Percentiles rank a stretch among this genome's conserved stretches.
Evolutionary conservation across 257 asterid species (phyloP).

Genomic region (Solanum raphanifolium): DNA sequence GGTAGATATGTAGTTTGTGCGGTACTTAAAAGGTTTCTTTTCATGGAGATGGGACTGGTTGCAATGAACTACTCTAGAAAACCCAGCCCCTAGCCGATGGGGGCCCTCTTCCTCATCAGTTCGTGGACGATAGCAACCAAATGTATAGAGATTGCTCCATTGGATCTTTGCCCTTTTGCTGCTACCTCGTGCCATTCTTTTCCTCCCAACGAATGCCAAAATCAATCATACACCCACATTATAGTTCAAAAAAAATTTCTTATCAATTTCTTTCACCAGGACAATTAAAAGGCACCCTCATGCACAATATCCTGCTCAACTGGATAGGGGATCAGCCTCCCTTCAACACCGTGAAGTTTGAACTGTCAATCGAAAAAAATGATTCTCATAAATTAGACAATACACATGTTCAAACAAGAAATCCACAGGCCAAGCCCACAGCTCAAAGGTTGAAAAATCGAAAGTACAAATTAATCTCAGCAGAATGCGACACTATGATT

Average conservation of each 20-base stretch:
- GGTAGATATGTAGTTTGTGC: slow-evolving; percentile 74
- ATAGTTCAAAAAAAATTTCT: neutral
- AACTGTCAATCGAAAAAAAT: slow-evolving; percentile 14
- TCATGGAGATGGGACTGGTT: slow-evolving; percentile 71
- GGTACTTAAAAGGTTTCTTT: slow-evolving; percentile 56
- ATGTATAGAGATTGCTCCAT: slow-evolving; percentile 75
- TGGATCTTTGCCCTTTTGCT: slow-evolving; percentile 66
- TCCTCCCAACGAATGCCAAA: slow-evolving; percentile 9
- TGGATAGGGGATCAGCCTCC: neutral
- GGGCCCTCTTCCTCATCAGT: slow-evolving; percentile 33
- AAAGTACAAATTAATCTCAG: neutral
- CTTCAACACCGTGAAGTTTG: neutral
- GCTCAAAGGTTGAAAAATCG: neutral
- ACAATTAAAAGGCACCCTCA: slow-evolving; percentile 28
- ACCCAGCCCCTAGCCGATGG: slow-evolving; percentile 66
- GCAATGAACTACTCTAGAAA: slow-evolving; percentile 67
- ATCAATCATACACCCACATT: neutral
- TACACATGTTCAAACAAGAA: neutral
- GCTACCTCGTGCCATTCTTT: slow-evolving; percentile 58
- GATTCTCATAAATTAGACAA: slow-evolving; percentile 3
- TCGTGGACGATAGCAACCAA: slow-evolving; percentile 53
- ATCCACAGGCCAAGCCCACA: neutral
- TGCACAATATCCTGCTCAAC: slow-evolving; percentile 12
- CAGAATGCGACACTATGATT: neutral
- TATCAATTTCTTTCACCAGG: slow-evolving; percentile 12